Base-by-base conservation (phyloP, 345 rosid genomes). In the Firmiana major region DNA sequence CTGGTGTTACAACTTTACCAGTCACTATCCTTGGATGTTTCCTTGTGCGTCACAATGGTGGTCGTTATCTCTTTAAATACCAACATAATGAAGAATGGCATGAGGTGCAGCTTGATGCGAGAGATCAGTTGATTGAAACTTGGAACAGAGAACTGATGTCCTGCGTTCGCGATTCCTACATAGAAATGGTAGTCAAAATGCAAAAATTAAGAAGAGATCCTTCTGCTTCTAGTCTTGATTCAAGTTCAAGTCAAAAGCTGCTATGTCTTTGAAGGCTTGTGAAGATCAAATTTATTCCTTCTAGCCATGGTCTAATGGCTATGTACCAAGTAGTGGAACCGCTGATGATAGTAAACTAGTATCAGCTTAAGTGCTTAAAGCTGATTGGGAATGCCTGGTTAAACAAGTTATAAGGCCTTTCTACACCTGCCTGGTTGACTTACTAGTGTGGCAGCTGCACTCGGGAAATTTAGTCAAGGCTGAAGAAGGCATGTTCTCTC, bases 401-500 rank as follows among this genome's bases (percentile, higher is more conserved):
- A 94, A 91, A 82, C 93, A 82, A 84, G 90, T 92, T 59, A 79
- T 94, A 83, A 88, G 85, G 87, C 97, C 98, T 24, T 94, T 94
- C 82, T 94, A 94, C 79, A 79, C 81, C 81, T 93, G 93, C 73
- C 78, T 88, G 78, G 90, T 90, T 80, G 97, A 94, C 80, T 95
- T 94, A 80, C 97, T 97, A 64, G 82, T 92, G 59, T 94, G 98
- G 98, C 97, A 94, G 84, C 87, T 94, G 68, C 91, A 91, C 83
- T 90, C 97, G 0, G 98, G 98, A 88, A 90, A 86, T 80, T 77
- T 92, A 75, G 98, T 93, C 75, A 94, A 87, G 89, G 92, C 94
- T 74, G 90, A 87, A 78, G 98, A 94, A 83, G 98, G 97, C 78
- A 94, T 94, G 98, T 93, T 94, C 89, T 94, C 79, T 88, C 97